Percentiles rank a stretch among this genome's conserved stretches.
These are phyloP conservation scores for Cinnamomum chago DNA, from an alignment of 164 flowering plant species.

Conservation along the genomic window DNA sequence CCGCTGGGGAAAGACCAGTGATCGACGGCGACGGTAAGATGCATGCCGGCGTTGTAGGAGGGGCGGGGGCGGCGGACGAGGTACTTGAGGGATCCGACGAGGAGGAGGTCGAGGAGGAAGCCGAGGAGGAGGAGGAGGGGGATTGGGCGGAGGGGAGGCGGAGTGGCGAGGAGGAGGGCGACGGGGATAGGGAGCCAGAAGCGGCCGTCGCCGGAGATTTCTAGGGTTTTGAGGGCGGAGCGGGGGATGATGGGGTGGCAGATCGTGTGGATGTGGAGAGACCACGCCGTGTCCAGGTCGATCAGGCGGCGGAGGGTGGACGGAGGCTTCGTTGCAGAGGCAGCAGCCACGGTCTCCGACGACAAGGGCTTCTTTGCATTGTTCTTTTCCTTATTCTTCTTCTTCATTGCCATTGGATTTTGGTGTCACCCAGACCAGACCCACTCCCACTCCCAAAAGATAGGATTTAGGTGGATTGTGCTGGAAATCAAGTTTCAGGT, in stretches of 20 bases:
- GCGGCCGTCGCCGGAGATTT: conserved; percentile 82
- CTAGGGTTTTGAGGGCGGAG: conserved; percentile 48
- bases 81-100: conserved; percentile 51
- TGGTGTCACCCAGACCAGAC: too few relatives aligned
- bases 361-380: not conserved
- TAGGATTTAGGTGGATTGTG: too few relatives aligned
- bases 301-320: conserved; percentile 31
- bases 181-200: conserved; percentile 57
- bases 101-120: conserved; percentile 51
- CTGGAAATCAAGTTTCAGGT: too few relatives aligned
- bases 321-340: not conserved
- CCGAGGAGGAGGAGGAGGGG: conserved; percentile 42
- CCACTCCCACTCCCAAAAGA: too few relatives aligned
- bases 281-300: conserved; percentile 42
- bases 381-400: too few relatives aligned
- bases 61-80: conserved; percentile 71
- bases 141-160: conserved; percentile 26
- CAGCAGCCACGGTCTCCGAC: not conserved
- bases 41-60: conserved; percentile 61
- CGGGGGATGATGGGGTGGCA: conserved; percentile 42
- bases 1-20: conserved; percentile 94
- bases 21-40: conserved; percentile 56
- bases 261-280: conserved; percentile 49
- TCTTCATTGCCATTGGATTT: too few relatives aligned
- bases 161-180: conserved; percentile 37